phyloP scores from a whole-genome alignment of 805 yeast species.

The Saturnispora diversa region DNA sequence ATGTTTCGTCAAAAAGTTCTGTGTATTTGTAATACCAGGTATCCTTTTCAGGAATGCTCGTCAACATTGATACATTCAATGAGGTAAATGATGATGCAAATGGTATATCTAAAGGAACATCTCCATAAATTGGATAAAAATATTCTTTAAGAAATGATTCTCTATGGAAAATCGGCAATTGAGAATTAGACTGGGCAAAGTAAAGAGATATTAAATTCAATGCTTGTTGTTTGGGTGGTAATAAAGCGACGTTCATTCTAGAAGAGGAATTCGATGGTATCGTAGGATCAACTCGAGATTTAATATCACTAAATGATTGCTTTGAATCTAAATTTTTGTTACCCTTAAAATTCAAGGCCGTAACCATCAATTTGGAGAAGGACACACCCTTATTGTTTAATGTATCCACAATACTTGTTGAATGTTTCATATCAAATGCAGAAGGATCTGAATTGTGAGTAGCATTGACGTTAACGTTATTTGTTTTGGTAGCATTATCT shows the following conservation, averaged over 20 bases:
- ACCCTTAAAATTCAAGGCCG: constrained; percentile 58
- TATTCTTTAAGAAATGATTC: constrained; percentile 60
- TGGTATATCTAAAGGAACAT: constrained; percentile 42
- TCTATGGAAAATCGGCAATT: constrained; percentile 75
- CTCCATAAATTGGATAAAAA: constrained; percentile 77
- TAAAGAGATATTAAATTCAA: constrained; percentile 53
- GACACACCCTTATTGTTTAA: constrained; percentile 40
- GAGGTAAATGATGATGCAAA: constrained; percentile 53
- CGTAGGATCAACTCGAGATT: constrained; percentile 12
- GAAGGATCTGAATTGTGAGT: too few species aligned
- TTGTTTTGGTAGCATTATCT: background rate
- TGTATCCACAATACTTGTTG: background rate
- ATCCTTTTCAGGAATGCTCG: constrained; percentile 27
- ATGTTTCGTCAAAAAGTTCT: constrained; percentile 25
- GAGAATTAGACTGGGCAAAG: constrained; percentile 77
- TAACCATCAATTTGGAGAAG: constrained; percentile 67
- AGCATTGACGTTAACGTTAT: too few species aligned
- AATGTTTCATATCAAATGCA: background rate
- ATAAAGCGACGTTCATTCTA: constrained; percentile 33
- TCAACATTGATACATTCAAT: constrained; percentile 31
- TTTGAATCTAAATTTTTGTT: background rate
- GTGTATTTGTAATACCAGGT: constrained; percentile 44
- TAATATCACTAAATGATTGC: background rate
- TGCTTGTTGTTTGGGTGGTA: constrained; percentile 69
- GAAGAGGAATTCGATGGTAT: constrained; percentile 7